phyloP scores from a whole-genome alignment of 192 early-diverging fungal genomes.

The Thamnidium elegans region DNA sequence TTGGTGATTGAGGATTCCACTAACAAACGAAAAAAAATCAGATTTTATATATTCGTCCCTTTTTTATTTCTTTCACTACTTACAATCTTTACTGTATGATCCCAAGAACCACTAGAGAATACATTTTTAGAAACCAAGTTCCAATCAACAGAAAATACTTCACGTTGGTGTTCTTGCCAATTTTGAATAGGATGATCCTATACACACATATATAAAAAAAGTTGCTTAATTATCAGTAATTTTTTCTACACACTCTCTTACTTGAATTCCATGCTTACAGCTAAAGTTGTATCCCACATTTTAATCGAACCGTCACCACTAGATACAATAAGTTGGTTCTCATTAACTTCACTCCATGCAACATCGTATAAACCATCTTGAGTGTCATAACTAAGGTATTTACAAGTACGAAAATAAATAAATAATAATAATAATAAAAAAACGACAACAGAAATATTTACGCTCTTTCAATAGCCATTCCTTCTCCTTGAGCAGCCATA shows the following conservation, averaged over 20 bases:
- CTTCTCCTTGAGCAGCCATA: conserved; percentile 49
- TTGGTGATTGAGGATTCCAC: conserved; percentile 82
- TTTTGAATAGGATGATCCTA: conserved; percentile 85
- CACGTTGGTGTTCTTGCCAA: conserved; percentile 91
- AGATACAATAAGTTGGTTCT: conserved; percentile 87
- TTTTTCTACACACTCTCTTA: neutral
- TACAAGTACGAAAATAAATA: too few species aligned
- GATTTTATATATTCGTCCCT: neutral
- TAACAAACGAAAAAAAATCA: conserved; percentile 29
- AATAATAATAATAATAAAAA: neutral
- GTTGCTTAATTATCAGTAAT: neutral
- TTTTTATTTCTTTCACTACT: conserved; percentile 7
- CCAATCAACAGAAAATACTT: conserved; percentile 95
- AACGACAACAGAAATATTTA: conserved; percentile 46
- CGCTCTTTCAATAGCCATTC: conserved; percentile 56
- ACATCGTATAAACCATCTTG: conserved; percentile 96
- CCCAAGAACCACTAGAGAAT: conserved; percentile 94
- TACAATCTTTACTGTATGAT: conserved; percentile 90
- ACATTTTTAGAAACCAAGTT: conserved; percentile 86
- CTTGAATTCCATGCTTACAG: conserved; percentile 49
- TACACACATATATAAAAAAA: too few species aligned
- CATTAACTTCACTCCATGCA: conserved; percentile 94
- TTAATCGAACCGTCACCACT: conserved; percentile 96
- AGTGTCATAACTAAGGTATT: conserved; percentile 77
- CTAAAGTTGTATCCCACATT: conserved; percentile 86